These are phyloP conservation scores for Poronia punctata DNA, from an alignment of 495 filamentous ascomycete species.

Conservation along the genomic window DNA sequence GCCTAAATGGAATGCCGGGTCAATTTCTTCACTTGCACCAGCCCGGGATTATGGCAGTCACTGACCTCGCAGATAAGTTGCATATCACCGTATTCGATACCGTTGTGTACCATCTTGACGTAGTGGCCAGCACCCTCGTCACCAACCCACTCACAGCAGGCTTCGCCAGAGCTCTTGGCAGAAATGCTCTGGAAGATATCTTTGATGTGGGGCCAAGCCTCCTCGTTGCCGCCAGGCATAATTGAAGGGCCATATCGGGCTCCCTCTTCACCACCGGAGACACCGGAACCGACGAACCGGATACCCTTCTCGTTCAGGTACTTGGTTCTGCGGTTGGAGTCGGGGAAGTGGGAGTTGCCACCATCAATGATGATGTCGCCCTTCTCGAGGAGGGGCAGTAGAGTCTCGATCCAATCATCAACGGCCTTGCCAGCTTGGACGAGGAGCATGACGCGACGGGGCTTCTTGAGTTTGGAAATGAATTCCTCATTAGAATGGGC, in stretches of 20 bases:
- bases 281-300: conserved; percentile 93
- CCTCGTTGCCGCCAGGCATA: conserved; percentile 98
- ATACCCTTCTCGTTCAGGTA: conserved; percentile 82
- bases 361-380: conserved; percentile 99
- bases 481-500: conserved; percentile 94
- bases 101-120: conserved; percentile 99
- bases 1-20: conserved; percentile 54
- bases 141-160: conserved; percentile 99
- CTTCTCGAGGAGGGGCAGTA: conserved; percentile 79
- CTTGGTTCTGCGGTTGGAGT: conserved; percentile 90
- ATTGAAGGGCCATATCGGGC: conserved; percentile 93
- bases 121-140: conserved; percentile 99
- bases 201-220: conserved; percentile 97
- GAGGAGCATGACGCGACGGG: conserved; percentile 92
- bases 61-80: conserved; percentile 97
- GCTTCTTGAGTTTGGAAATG: conserved; percentile 89
- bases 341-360: conserved; percentile 98
- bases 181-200: conserved; percentile 96
- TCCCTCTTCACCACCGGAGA: conserved; percentile 98
- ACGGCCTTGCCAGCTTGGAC: conserved; percentile 97
- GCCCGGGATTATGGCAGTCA: background rate
- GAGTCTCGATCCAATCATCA: conserved; percentile 95
- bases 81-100: conserved; percentile 99
- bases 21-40: conserved; percentile 3
- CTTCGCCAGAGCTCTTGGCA: conserved; percentile 91